These are phyloP conservation scores for Phytophthora tubulina DNA, from an alignment of 352 stramenopile genomes.

Conservation along the genomic window DNA sequence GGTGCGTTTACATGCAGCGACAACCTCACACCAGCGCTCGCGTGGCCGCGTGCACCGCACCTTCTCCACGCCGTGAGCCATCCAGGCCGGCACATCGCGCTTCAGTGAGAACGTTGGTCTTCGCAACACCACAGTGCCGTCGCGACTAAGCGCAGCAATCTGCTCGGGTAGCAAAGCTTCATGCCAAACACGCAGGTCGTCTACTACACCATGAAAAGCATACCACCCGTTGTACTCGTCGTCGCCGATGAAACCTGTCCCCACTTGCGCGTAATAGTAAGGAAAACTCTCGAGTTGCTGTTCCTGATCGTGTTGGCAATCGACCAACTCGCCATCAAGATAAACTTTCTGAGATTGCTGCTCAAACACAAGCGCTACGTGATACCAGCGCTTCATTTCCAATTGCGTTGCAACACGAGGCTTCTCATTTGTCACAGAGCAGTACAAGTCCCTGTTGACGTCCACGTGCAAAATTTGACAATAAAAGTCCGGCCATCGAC, in stretches of 20 bases:
- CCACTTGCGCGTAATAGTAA: conserved; percentile 21
- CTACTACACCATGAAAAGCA: conserved; percentile 31
- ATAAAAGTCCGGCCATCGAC: conserved; percentile 18
- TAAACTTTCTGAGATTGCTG: conserved; percentile 16
- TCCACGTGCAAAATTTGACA: conserved; percentile 27
- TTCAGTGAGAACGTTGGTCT: conserved; percentile 20
- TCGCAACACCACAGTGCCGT: not conserved
- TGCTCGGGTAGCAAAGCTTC: conserved; percentile 9
- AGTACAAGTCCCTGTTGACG: conserved; percentile 23
- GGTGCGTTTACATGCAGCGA: conserved; percentile 19
- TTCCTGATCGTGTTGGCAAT: conserved; percentile 5
- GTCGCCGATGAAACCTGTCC: conserved; percentile 10
- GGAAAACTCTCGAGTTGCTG: conserved; percentile 30
- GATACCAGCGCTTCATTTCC: conserved; percentile 28
- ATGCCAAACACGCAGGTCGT: conserved; percentile 38
- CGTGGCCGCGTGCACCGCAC: conserved; percentile 22
- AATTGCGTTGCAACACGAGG: conserved; percentile 11
- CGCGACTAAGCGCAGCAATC: conserved; percentile 7
- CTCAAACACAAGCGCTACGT: conserved; percentile 28
- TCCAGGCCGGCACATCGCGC: conserved; percentile 18
- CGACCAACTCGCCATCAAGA: conserved; percentile 25
- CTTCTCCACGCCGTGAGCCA: conserved; percentile 22
- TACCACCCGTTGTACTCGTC: conserved; percentile 36
- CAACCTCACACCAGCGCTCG: conserved; percentile 22
- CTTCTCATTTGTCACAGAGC: conserved; percentile 17